phyloP scores from a whole-genome alignment of 768 basidiomycete genomes.

The Trametes gibbosa region DNA sequence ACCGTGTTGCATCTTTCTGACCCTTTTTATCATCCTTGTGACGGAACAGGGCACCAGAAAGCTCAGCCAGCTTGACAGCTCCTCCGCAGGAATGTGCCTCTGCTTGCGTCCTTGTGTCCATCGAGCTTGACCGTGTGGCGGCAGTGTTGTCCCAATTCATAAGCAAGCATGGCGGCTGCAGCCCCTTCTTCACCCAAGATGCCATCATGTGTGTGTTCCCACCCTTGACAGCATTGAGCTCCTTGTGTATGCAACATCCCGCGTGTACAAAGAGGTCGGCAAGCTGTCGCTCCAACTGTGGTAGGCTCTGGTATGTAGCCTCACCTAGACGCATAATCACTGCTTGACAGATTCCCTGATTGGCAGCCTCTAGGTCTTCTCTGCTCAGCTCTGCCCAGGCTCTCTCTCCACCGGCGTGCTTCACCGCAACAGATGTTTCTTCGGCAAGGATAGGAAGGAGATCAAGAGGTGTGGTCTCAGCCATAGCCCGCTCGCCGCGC shows the following conservation, averaged over 20 bases:
- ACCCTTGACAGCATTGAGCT: slow-evolving; percentile 34
- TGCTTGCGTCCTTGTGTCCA: slow-evolving; percentile 17
- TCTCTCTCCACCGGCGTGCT: background rate
- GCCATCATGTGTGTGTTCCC: slow-evolving; percentile 22
- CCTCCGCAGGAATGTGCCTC: slow-evolving; percentile 24
- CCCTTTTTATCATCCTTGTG: slow-evolving; percentile 39
- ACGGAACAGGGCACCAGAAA: slow-evolving; percentile 32
- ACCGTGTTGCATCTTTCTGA: slow-evolving; percentile 30
- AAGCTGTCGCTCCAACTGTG: slow-evolving; percentile 10
- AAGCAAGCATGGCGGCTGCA: slow-evolving; percentile 2
- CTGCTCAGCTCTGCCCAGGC: background rate
- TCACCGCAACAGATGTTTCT: background rate
- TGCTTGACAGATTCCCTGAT: background rate
- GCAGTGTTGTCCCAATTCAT: slow-evolving; percentile 18
- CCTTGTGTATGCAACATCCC: slow-evolving; percentile 42
- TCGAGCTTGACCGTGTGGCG: slow-evolving; percentile 4
- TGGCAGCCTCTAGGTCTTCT: background rate
- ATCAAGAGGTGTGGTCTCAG: background rate
- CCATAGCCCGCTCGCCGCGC: background rate
- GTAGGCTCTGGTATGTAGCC: slow-evolving; percentile 14
- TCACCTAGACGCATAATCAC: slow-evolving; percentile 8
- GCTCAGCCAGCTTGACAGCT: slow-evolving; percentile 26
- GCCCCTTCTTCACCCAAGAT: background rate
- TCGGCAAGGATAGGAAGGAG: background rate
- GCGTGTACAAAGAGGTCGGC: slow-evolving; percentile 34